A percentile compares a stretch with the other conserved stretches of the same genome.
Evolutionary conservation across 441 rosid genomes (phyloP).

Genomic region (Metrosideros polymorpha): DNA sequence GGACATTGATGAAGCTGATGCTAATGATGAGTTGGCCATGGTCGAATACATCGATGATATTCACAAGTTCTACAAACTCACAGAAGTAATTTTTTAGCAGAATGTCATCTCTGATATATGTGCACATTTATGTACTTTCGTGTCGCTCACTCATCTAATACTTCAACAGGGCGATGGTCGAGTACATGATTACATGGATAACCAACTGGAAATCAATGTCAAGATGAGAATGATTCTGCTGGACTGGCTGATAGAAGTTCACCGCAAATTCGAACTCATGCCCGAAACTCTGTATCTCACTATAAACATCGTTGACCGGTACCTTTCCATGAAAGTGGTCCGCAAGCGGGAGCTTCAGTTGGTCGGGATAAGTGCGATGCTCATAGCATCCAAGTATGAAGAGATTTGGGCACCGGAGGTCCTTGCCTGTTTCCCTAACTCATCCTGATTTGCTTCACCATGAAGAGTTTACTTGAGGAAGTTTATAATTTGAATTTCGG

Average conservation of each 20-base stretch:
- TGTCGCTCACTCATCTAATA: background rate
- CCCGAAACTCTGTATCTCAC: conserved; percentile 57
- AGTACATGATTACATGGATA: conserved; percentile 35
- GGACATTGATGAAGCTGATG: conserved; percentile 44
- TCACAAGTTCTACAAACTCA: conserved; percentile 43
- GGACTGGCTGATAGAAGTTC: conserved; percentile 63
- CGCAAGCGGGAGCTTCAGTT: conserved; percentile 43
- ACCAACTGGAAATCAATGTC: conserved; percentile 36
- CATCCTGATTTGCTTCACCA: background rate
- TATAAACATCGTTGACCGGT: conserved; percentile 45
- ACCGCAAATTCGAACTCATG: conserved; percentile 44
- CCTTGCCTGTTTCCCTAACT: background rate
- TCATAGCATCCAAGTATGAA: conserved; percentile 60
- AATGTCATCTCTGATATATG: background rate
- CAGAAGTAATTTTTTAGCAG: conserved; percentile 15
- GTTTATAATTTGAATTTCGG: background rate
- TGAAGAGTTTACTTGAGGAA: background rate
- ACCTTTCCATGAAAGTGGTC: conserved; percentile 36
- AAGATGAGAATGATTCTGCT: conserved; percentile 56
- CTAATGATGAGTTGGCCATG: conserved; percentile 35
- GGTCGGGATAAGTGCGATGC: conserved; percentile 50
- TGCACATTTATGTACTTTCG: background rate
- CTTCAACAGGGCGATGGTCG: conserved; percentile 27
- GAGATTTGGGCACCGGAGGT: conserved; percentile 63
- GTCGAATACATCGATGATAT: conserved; percentile 60